Base-by-base conservation (phyloP, 768 basidiomycete species). In the Naganishia friedmannii region DNA sequence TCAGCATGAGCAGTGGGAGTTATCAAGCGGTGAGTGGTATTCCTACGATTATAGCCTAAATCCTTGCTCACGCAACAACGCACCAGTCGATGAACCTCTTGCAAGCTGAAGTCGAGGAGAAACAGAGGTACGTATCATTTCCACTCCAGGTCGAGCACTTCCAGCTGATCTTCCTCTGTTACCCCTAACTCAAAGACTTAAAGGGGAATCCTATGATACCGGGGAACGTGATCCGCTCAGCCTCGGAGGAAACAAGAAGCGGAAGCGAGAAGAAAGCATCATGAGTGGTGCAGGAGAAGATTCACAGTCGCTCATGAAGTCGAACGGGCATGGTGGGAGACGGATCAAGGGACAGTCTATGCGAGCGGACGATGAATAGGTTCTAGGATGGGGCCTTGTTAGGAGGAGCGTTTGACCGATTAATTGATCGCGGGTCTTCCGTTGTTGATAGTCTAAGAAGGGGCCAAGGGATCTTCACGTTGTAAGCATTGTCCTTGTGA, bases 1-100 rank as follows among this genome's bases (percentile, higher is more conserved):
- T 82, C 71, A 80, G 78, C 66, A 75, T 74, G 45, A 81, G 79
- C 69, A 80, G 78, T 32, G 76, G 77, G 2, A 81, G 80, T 2
- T 80, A 75, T 66, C 77, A 78, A 46, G 74, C 60, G 19, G 69
- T 70, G 54, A 34, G 69, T 65, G 3, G 17, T n/a, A n/a, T n/a
- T n/a, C 37, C 21, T 34, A 23, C 13, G 4, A n/a, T 31, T 8
- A 19, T 53, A 12, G 42, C n/a, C 39, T 42, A 19, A 17, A 28
- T 37, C 2, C 15, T 32, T n/a, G 23, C 23, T 10, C n/a, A 34
- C 28, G 29, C 39, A 2, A 4, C 10, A 28, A 39, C 1, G 15
- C 51, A 42, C 26, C 48, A 70, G 69, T 70, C 69, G 13, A 70
- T 70, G 53, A 53, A 70, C 26, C 51, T 70, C 15, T 65, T 65